Evolutionary conservation across 2,329 filamentous ascomycete genomes (phyloP).

Genomic region (Ascochyta fabae): DNA sequence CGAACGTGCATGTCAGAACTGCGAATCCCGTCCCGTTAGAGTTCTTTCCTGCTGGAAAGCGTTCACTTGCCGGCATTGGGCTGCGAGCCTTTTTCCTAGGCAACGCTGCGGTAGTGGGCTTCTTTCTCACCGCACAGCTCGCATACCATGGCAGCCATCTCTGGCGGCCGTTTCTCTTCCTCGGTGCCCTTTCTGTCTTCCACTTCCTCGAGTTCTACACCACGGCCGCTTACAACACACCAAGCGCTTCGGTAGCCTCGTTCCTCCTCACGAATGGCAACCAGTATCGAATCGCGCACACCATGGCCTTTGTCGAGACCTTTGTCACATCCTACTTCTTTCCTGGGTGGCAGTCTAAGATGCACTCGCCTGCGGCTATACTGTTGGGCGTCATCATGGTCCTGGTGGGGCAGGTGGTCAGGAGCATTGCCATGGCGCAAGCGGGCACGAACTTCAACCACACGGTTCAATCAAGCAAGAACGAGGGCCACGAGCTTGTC

Average conservation of each 20-base stretch:
- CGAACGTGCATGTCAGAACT: conserved; percentile 24
- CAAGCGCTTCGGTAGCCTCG: conserved; percentile 71
- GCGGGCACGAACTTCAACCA: conserved; percentile 92
- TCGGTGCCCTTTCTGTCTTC: conserved; percentile 74
- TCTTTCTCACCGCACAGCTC: conserved; percentile 39
- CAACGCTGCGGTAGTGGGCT: conserved; percentile 42
- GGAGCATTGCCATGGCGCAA: conserved; percentile 85
- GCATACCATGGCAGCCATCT: conserved; percentile 49
- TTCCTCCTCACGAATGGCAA: conserved; percentile 89
- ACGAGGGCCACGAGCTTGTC: conserved; percentile 79
- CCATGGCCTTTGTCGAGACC: conserved; percentile 75
- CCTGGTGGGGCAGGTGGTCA: conserved; percentile 72
- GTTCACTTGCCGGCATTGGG: conserved; percentile 56
- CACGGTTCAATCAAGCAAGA: conserved; percentile 72
- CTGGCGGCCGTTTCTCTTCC: conserved; percentile 69
- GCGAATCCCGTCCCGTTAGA: conserved; percentile 32
- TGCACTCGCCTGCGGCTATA: conserved; percentile 50
- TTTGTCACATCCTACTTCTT: conserved; percentile 65
- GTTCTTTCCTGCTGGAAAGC: conserved; percentile 52
- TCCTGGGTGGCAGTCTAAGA: conserved; percentile 55
- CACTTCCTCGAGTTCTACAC: conserved; percentile 97
- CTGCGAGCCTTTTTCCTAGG: conserved; percentile 56
- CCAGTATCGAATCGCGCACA: conserved; percentile 83
- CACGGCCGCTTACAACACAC: conserved; percentile 83
- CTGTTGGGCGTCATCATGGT: conserved; percentile 69